These are phyloP conservation scores for Penicillium lagena DNA, from an alignment of 495 filamentous ascomycete species.

Conservation along the genomic window DNA sequence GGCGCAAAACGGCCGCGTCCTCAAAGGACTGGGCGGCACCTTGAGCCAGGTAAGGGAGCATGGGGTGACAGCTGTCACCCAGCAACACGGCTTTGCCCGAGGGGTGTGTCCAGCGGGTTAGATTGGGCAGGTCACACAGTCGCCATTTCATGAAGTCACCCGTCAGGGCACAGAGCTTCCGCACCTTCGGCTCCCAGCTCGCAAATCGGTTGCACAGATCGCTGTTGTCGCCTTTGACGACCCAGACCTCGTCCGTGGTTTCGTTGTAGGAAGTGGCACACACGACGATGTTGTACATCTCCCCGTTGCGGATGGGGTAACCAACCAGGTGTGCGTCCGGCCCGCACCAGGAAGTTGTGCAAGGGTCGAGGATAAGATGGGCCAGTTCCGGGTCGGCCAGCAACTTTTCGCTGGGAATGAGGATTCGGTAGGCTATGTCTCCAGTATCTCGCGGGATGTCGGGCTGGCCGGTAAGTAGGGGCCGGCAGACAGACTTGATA, in stretches of 20 bases:
- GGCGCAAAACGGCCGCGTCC: constrained; percentile 44
- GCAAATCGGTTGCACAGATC: constrained; percentile 46
- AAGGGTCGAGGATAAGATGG: constrained; percentile 15
- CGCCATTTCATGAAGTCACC: constrained; percentile 46
- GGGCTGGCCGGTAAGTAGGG: constrained; percentile 33
- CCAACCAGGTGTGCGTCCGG: constrained; percentile 50
- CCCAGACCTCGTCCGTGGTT: constrained; percentile 38
- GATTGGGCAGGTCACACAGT: constrained; percentile 10
- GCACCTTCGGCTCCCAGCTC: constrained; percentile 47
- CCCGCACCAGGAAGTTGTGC: constrained; percentile 33
- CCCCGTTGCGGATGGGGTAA: constrained; percentile 46
- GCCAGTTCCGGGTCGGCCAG: constrained; percentile 36
- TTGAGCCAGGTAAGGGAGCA: constrained; percentile 60
- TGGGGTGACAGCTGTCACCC: constrained; percentile 68
- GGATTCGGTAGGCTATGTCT: constrained; percentile 56
- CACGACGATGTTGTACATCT: constrained; percentile 53
- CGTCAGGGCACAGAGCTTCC: constrained; percentile 38
- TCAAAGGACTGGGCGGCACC: constrained; percentile 52
- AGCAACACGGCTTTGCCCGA: constrained; percentile 39
- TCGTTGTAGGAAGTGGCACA: constrained; percentile 36
- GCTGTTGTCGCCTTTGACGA: constrained; percentile 31
- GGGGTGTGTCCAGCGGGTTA: too few relatives aligned
- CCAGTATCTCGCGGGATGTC: constrained; percentile 30
- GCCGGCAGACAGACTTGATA: constrained; percentile 43
- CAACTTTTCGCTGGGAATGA: constrained; percentile 44